Conservation (phyloP, 2,329 filamentous ascomycete genomes). For the Nannizzia gypsea region DNA sequence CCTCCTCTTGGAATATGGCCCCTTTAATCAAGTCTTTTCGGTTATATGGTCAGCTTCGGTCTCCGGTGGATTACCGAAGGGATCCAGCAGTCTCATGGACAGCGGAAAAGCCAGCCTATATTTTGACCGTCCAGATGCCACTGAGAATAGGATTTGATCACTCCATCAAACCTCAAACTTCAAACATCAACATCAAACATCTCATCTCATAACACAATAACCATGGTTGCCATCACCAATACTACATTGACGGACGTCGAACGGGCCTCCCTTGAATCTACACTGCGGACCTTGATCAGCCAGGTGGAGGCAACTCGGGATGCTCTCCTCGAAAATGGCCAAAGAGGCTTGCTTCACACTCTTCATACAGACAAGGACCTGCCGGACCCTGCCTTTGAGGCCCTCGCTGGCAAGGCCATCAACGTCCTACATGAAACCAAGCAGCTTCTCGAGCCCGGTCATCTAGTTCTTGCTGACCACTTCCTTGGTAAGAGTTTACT, state of each 20-base stretch:
- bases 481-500: constrained; percentile 17
- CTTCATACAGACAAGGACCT: background rate
- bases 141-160: background rate
- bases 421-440: background rate
- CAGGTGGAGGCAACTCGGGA: background rate
- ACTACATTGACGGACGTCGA: background rate
- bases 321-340: background rate
- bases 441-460: constrained; percentile 16
- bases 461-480: constrained; percentile 20
- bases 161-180: background rate
- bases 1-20: background rate
- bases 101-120: background rate
- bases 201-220: background rate
- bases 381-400: background rate
- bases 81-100: background rate
- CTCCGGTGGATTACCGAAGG: background rate
- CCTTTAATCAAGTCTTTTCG: background rate
- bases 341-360: background rate
- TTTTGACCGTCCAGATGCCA: background rate
- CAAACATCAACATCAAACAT: background rate
- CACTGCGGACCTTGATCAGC: background rate
- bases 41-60: background rate
- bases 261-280: background rate
- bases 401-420: background rate
- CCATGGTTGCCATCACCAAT: background rate